Conservation (phyloP, 163 green algal species). For the Scenedesmus sp. region DNA sequence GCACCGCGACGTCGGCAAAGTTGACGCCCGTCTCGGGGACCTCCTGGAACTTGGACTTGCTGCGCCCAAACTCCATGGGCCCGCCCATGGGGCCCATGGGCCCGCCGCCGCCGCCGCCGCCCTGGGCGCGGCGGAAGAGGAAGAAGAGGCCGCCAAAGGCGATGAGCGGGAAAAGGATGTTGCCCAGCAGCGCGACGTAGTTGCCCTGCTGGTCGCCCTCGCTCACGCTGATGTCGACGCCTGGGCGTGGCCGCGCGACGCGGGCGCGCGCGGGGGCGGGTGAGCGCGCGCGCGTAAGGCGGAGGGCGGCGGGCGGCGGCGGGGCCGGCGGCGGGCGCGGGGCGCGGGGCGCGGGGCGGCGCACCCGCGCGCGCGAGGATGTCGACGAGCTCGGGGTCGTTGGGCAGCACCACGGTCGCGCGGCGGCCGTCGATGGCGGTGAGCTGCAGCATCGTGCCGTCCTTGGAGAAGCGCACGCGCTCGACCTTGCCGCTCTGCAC, state of each 20-base stretch:
- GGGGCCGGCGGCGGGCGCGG: too few relatives aligned
- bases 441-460: slow-evolving; percentile 93
- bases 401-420: slow-evolving; percentile 95
- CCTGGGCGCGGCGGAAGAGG: slow-evolving; percentile 90
- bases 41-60: slow-evolving; percentile 99
- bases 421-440: slow-evolving; percentile 83
- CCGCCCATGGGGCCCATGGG: slow-evolving; percentile 71
- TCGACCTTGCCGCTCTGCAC: slow-evolving; percentile 97
- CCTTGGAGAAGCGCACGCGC: slow-evolving; percentile 98
- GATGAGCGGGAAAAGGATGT: slow-evolving; percentile 98
- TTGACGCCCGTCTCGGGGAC: slow-evolving; percentile 94
- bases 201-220: slow-evolving; percentile 96
- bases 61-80: slow-evolving; percentile 98
- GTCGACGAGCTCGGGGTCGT: slow-evolving; percentile 98
- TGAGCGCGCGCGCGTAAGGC: too few relatives aligned
- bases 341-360: too few relatives aligned
- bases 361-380: slow-evolving; percentile 96
- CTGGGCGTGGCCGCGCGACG: too few relatives aligned
- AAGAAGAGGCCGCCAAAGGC: slow-evolving; percentile 99
- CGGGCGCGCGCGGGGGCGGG: too few relatives aligned
- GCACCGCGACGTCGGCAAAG: slow-evolving; percentile 91
- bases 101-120: slow-evolving; percentile 58
- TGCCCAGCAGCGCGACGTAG: slow-evolving; percentile 95
- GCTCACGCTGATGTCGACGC: slow-evolving; percentile 97
- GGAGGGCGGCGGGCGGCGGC: too few relatives aligned